These are phyloP conservation scores for Pyricularia sp. DNA, from an alignment of 2,329 filamentous ascomycete genomes.

Conservation along the genomic window DNA sequence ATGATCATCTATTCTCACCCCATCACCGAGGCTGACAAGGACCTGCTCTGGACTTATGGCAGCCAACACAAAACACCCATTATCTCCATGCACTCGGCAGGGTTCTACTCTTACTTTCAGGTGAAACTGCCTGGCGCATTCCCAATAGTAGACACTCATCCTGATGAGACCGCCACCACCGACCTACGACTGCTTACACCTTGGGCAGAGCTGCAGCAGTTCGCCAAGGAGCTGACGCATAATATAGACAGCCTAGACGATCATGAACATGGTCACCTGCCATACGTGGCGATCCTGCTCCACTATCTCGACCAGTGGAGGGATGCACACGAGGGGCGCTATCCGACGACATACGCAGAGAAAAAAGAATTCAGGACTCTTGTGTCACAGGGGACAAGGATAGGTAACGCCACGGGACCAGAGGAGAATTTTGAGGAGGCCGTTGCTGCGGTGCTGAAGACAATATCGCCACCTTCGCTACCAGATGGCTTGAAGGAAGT, in stretches of 20 bases:
- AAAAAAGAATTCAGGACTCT: constrained; percentile 74
- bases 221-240: constrained; percentile 56
- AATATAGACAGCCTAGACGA: constrained; percentile 61
- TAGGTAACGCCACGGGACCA: constrained; percentile 68
- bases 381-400: constrained; percentile 59
- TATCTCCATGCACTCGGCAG: constrained; percentile 77
- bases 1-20: constrained; percentile 47
- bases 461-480: constrained; percentile 60
- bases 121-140: constrained; percentile 69
- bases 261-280: constrained; percentile 85
- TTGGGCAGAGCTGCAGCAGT: constrained; percentile 71
- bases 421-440: constrained; percentile 98
- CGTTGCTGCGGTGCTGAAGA: constrained; percentile 76
- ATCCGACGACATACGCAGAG: constrained; percentile 70
- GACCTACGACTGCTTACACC: constrained; percentile 78
- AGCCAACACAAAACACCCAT: constrained; percentile 57
- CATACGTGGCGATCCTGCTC: constrained; percentile 74
- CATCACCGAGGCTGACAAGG: constrained; percentile 31
- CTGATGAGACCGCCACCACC: constrained; percentile 72
- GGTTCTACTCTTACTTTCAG: constrained; percentile 88
- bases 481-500: constrained; percentile 66
- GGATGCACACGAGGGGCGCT: constrained; percentile 52
- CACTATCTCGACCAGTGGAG: constrained; percentile 81
- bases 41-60: constrained; percentile 36
- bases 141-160: constrained; percentile 92